Percentiles rank a stretch among this genome's conserved stretches.
Evolutionary conservation across 306 rosid genomes (phyloP).

Genomic region (Casuarina cunninghamiana): DNA sequence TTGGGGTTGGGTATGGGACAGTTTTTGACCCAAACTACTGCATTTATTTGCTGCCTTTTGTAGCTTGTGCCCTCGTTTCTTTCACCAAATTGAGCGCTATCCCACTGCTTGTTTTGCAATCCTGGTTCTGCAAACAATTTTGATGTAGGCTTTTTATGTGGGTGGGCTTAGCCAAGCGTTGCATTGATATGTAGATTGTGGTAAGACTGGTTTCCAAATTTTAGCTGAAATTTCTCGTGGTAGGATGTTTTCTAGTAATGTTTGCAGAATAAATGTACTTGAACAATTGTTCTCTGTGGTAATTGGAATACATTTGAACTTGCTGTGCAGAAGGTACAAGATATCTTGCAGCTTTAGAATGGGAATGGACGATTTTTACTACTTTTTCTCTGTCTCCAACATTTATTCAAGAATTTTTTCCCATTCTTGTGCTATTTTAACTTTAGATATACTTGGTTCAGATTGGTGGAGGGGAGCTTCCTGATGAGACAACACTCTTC

Average conservation of each 20-base stretch:
- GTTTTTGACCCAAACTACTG: not conserved
- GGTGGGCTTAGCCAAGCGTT: slow-evolving; percentile 7
- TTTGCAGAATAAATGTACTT: slow-evolving; percentile 1
- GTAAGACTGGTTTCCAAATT: slow-evolving; percentile 10
- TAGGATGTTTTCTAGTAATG: not conserved
- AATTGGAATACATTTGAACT: slow-evolving; percentile 1
- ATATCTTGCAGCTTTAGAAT: slow-evolving; percentile 21
- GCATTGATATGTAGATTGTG: not conserved
- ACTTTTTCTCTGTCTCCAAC: not conserved
- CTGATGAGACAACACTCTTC: slow-evolving; percentile 81
- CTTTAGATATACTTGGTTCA: slow-evolving; percentile 46
- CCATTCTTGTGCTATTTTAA: slow-evolving; percentile 22
- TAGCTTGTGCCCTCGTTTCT: not conserved
- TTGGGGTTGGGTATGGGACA: not conserved
- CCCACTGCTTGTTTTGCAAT: not conserved
- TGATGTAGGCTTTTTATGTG: not conserved
- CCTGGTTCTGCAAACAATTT: not conserved
- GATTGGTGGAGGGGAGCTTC: slow-evolving; percentile 96
- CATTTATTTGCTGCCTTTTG: not conserved
- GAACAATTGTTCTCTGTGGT: not conserved
- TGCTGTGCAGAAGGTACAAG: not conserved
- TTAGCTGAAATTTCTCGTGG: slow-evolving; percentile 6
- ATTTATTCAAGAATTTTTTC: not conserved
- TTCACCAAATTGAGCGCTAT: not conserved
- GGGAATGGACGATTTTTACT: slow-evolving; percentile 1